These are phyloP conservation scores for Exophiala bonariae DNA, from an alignment of 2,329 filamentous ascomycete species.

Conservation along the genomic window DNA sequence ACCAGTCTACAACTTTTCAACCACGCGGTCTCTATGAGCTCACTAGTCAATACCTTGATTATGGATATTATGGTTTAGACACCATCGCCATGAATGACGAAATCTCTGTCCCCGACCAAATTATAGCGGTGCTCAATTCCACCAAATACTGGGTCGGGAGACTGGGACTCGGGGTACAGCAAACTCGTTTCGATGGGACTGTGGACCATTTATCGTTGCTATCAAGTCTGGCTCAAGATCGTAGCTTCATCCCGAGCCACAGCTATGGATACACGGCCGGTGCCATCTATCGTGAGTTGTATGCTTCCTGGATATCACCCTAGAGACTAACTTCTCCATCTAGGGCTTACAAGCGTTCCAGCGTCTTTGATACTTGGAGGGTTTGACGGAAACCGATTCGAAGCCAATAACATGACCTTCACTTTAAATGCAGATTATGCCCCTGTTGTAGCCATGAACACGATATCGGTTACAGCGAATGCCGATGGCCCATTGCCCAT, in stretches of 20 bases:
- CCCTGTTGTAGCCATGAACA: slow-evolving; percentile 34
- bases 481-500: slow-evolving; percentile 16
- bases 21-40: slow-evolving; percentile 31
- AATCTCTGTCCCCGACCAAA: slow-evolving; percentile 30
- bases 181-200: slow-evolving; percentile 29
- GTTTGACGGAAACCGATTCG: slow-evolving; percentile 33
- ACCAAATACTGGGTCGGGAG: slow-evolving; percentile 37
- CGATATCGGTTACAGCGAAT: slow-evolving; percentile 28
- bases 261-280: slow-evolving; percentile 38
- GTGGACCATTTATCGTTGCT: slow-evolving; percentile 28
- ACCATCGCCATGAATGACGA: slow-evolving; percentile 31
- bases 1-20: slow-evolving; percentile 35
- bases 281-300: slow-evolving; percentile 32
- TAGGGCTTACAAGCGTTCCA: slow-evolving; percentile 32
- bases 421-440: slow-evolving; percentile 31
- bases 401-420: slow-evolving; percentile 31
- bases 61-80: slow-evolving; percentile 39
- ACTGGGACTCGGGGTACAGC: slow-evolving; percentile 32
- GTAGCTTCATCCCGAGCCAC: slow-evolving; percentile 30
- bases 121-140: slow-evolving; percentile 34
- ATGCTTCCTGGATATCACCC: neutral
- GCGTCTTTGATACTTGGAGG: slow-evolving; percentile 35
- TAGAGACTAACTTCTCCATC: slow-evolving; percentile 6
- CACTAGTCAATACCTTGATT: slow-evolving; percentile 25
- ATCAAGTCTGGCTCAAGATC: slow-evolving; percentile 30